A percentile compares a stretch with the other conserved stretches of the same genome.
phyloP scores from a whole-genome alignment of 768 basidiomycete species.

The Lactarius sp. region DNA sequence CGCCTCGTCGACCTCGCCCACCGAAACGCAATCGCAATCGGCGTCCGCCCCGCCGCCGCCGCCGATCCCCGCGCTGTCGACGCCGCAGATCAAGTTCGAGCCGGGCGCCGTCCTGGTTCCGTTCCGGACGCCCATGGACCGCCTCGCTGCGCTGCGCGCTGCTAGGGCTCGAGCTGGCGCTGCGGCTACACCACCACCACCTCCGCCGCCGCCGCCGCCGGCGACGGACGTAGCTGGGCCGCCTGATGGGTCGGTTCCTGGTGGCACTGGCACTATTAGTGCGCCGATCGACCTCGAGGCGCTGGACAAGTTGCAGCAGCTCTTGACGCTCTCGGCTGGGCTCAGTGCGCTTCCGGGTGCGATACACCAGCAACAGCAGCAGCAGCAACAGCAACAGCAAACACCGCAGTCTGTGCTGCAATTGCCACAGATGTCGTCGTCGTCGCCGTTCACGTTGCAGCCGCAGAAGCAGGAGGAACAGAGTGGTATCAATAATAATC shows the following conservation, averaged over 20 bases:
- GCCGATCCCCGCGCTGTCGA: neutral
- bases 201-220: no score
- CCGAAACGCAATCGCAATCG: neutral
- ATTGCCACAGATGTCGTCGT: neutral
- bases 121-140: constrained; percentile 7
- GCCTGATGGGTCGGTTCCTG: no score
- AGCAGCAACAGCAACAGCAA: constrained; percentile 4
- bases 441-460: neutral
- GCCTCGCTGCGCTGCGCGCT: constrained; percentile 6
- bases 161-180: neutral
- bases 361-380: neutral
- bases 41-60: neutral
- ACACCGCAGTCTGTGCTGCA: neutral
- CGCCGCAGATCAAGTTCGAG: neutral
- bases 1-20: neutral
- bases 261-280: neutral
- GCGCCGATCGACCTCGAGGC: constrained; percentile 13
- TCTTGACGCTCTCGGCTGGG: constrained; percentile 10
- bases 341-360: neutral
- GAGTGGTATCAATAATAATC: neutral
- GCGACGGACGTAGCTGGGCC: no score
- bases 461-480: neutral
- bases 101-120: neutral
- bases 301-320: constrained; percentile 14
- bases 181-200: neutral